A percentile compares a stretch with the other conserved stretches of the same genome.
Evolutionary conservation across 192 early-diverging fungal genomes (phyloP).

Genomic region (Podila minutissima): DNA sequence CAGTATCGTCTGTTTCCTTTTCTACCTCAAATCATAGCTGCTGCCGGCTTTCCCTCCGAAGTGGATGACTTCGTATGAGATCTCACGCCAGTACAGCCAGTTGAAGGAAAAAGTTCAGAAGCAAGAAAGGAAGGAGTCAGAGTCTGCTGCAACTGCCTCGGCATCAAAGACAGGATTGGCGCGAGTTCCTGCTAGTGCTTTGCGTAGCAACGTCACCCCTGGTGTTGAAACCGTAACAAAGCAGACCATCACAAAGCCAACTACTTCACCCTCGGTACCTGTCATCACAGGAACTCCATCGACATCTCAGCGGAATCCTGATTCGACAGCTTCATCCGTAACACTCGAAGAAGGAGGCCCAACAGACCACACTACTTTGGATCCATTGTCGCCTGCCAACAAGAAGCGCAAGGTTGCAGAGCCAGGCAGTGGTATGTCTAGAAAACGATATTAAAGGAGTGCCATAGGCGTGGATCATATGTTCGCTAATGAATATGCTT

Average conservation of each 20-base stretch:
- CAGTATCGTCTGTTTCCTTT: background rate
- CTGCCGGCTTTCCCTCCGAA: constrained; percentile 54
- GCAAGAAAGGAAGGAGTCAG: constrained; percentile 23
- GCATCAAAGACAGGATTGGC: background rate
- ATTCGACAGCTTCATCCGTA: background rate
- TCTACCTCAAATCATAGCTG: constrained; percentile 33
- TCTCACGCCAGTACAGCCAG: constrained; percentile 62
- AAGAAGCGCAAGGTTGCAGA: constrained; percentile 1
- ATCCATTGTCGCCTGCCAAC: background rate
- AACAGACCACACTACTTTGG: too few species aligned
- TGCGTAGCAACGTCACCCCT: background rate
- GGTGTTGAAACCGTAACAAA: background rate
- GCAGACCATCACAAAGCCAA: background rate
- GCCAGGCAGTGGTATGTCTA: background rate
- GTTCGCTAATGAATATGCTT: too few species aligned
- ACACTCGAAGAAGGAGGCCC: background rate
- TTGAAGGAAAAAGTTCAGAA: constrained; percentile 54
- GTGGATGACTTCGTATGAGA: constrained; percentile 67
- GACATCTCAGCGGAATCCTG: background rate
- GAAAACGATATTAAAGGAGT: background rate
- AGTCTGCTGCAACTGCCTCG: background rate
- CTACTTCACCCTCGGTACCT: background rate
- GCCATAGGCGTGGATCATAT: too few species aligned
- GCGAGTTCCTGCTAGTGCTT: background rate
- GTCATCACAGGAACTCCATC: background rate